Evolutionary conservation across 371 early-diverging fungal species (phyloP), one percentile per base, ranked within the genome.

Genomic region (Lichtheimia hyalospora): DNA sequence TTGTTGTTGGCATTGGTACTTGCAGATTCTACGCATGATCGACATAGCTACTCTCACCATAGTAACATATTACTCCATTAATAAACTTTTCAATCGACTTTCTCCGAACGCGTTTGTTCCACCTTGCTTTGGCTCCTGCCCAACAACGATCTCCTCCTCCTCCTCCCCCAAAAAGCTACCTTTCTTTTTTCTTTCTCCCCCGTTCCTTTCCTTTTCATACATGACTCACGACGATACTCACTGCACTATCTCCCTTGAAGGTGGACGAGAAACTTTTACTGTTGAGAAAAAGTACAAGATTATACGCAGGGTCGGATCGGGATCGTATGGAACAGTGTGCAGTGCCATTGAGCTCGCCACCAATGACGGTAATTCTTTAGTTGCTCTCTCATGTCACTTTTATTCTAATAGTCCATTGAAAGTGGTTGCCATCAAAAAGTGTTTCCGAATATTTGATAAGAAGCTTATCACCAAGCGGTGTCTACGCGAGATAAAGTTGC

Each of bases 291-390:
- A 81, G 51, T 96, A 94, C 79, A 81, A 83, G 56, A 81, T 95
- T 61, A 79, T 92, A 56, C 80, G 92, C 25, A 91, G 93, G 62
- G 81, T 96, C 57, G 96, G 96, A 16, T 89, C 91, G 50, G 96
- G 96, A 39, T 93, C 96, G 12, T 96, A 96, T 70, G 96, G 96
- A 46, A 81, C 92, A 28, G 96, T 96, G 5, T 92, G 92, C 82
- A 87, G 70, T 62, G 80, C 77, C 20, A 54, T 74, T 6, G 61
- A 74, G 54, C 50, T 67, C 10, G 43, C 23, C 13, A 49, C 55
- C 15, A 56, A 62, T 41, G 40, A 53, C 18, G 61, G 61, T 61
- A 58, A 21, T 21, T 34, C 3, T 41, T 24, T 6, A n/a, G n/a
- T n/a, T n/a, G n/a, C n/a, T n/a, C n/a, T n/a, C n/a, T n/a, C n/a